Evolutionary conservation across 2,329 filamentous ascomycete genomes (phyloP).

Genomic region (Beauveria pseudobassiana): DNA sequence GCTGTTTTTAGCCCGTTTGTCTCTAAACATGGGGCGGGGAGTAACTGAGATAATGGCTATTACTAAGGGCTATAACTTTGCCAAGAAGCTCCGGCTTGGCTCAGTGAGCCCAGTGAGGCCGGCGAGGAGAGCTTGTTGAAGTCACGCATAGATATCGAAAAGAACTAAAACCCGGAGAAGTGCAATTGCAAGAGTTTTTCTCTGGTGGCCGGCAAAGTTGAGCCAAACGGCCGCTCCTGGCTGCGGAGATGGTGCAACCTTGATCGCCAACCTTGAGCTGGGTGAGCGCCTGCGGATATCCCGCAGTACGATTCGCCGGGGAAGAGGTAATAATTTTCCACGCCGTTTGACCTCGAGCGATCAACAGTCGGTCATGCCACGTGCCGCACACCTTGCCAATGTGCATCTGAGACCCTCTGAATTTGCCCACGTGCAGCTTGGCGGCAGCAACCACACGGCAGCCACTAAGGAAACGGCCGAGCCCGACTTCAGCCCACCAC

Average conservation of each 20-base stretch:
- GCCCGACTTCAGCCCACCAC: neutral
- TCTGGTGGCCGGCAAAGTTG: no score
- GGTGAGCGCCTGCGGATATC: neutral
- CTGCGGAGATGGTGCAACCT: neutral
- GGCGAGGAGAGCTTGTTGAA: neutral
- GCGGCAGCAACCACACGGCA: neutral
- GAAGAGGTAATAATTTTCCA: neutral
- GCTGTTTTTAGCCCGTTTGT: neutral
- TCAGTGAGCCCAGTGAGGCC: neutral
- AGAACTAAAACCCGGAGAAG: neutral
- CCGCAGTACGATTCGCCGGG: no score
- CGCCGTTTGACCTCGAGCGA: no score
- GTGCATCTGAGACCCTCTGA: constrained; percentile 1
- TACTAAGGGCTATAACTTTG: neutral
- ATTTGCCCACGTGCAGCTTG: constrained; percentile 5
- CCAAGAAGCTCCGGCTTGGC: neutral
- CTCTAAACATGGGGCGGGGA: neutral
- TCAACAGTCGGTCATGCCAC: neutral
- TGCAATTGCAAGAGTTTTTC: no score
- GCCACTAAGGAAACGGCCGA: neutral
- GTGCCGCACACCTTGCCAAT: neutral
- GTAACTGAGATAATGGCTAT: neutral
- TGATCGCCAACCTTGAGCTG: neutral
- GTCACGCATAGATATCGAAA: neutral
- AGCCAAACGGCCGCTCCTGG: neutral